Base-by-base conservation (phyloP, 345 rosid genomes). In the Populus euphratica region DNA sequence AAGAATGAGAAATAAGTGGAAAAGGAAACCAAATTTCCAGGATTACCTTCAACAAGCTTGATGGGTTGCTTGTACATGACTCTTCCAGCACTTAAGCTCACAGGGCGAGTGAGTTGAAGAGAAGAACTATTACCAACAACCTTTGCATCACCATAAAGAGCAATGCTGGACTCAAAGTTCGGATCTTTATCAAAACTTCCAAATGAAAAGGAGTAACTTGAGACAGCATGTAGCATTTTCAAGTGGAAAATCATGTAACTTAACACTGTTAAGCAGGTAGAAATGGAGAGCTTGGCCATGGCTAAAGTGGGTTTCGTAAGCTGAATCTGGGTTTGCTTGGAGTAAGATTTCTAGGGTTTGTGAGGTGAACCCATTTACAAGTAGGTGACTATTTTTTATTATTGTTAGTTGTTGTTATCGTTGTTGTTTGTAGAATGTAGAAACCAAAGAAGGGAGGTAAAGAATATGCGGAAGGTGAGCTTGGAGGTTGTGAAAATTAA, bases 61-160 rank as follows among this genome's bases (percentile, higher is more conserved):
- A 95, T 83, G 84, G 99, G 92, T 72, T 87, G 87, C 91, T 87
- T 89, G 70, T 85, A 90, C 85, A 87, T 72, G 56, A 85, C 89
- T 83, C 81, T 81, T 47, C 98, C 98, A 65, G 83, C 85, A 29
- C 88, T 87, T 9, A 75, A 83, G 80, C 83, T 83, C 82, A 65
- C 84, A 0, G 90, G 75, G 69, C 78, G 76, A 59, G 90, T 87
- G 68, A 95, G 90, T 83, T 87, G 96, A 82, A 95, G 75, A 44
- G 86, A 69, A 25, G 92, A 86, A 44, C 88, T 89, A 50, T 81
- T 81, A 78, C 75, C 69, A 38, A 83, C 81, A 74, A 86, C 85
- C 85, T 79, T 83, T 4, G 97, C 94, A 56, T 86, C 92, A 27
- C 98, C 99, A 77, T 82, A 79, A 12, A 95, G 83, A 73, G 87